Evolutionary conservation across 441 rosid species (phyloP), one percentile per base, ranked within the genome.

Genomic region (Hura crepitans): DNA sequence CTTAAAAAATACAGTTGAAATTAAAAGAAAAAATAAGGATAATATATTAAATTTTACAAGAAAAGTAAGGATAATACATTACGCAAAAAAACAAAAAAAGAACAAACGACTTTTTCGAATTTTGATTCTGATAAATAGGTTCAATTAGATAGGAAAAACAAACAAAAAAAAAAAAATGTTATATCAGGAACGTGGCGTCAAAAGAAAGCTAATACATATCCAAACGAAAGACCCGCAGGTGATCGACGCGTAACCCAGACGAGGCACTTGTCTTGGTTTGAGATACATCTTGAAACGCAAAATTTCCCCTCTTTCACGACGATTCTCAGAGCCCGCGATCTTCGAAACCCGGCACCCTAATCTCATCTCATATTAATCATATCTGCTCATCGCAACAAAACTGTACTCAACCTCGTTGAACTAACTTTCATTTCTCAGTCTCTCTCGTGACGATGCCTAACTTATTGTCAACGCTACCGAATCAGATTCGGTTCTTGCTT

Each of bases 401-500:
- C 18, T 23, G 53, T 37, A 28, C 57, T 28, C 30, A 59, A 45
- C 31, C 55, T 75, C 51, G 55, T 68, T 46, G 42, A 8, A 57
- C 55, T 75, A 73, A 49, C 72, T 84, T 78, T 76, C 71, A 67
- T 53, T 46, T 61, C 64, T 37, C 30, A 13, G 49, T 53, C 68
- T 70, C 59, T 66, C 79, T 57, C 65, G 56, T 78, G 68, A 64
- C 82, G 82, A 87, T 91, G 95, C 74, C 79, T 12, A 71, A 76
- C 73, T 78, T 77, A 53, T 81, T 93, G n/a, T 78, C 89, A 18
- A 72, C 80, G 56, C 75, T 89, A 75, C 75, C 88, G 27, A 72
- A 77, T 37, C 92, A 91, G 80, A 79, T 91, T 81, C 96, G 96
- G 71, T 89, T 85, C 85, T 68, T 89, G 81, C 86, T 96, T 56